Percentiles rank a stretch among this genome's conserved stretches.
Evolutionary conservation across 208 protist species (phyloP).

Genomic region (Leishmania martiniquensis): DNA sequence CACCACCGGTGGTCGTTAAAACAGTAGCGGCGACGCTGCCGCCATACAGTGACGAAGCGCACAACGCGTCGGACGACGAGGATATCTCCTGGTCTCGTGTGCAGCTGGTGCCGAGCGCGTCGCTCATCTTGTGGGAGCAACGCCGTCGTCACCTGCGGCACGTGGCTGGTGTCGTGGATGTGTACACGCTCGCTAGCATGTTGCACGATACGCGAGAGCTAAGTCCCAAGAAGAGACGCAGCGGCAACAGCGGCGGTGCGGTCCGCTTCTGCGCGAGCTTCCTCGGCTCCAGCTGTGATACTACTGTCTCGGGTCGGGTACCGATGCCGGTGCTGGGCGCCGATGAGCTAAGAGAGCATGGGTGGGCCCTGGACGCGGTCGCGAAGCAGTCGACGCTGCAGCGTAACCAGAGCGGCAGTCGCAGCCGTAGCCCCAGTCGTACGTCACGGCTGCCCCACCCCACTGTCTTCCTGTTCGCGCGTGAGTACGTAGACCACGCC

Average conservation of each 20-base stretch:
- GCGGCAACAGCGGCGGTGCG: background rate
- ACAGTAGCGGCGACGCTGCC: slow-evolving; percentile 31
- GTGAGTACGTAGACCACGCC: slow-evolving; percentile 27
- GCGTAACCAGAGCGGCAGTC: background rate
- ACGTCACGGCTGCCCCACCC: slow-evolving; percentile 7
- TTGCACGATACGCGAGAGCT: slow-evolving; percentile 12
- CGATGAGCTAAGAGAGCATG: slow-evolving; percentile 12
- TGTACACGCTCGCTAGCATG: slow-evolving; percentile 36
- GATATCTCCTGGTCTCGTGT: slow-evolving; percentile 29
- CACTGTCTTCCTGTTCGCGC: slow-evolving; percentile 33
- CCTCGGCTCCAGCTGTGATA: background rate
- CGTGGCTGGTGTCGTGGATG: slow-evolving; percentile 28
- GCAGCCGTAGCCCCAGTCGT: background rate
- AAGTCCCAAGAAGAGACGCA: background rate
- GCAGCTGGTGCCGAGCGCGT: slow-evolving; percentile 23
- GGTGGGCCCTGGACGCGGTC: slow-evolving; percentile 6
- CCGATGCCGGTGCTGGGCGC: slow-evolving; percentile 6
- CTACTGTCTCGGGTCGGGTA: slow-evolving; percentile 1
- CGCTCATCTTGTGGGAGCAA: slow-evolving; percentile 17
- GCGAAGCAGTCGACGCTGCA: background rate
- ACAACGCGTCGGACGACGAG: background rate
- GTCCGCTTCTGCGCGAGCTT: background rate
- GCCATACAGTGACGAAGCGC: background rate
- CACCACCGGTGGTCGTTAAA: slow-evolving; percentile 23
- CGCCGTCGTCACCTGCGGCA: slow-evolving; percentile 9